Evolutionary conservation across 179 eudicot species (phyloP).

Genomic region (Spinacia oleracea): DNA sequence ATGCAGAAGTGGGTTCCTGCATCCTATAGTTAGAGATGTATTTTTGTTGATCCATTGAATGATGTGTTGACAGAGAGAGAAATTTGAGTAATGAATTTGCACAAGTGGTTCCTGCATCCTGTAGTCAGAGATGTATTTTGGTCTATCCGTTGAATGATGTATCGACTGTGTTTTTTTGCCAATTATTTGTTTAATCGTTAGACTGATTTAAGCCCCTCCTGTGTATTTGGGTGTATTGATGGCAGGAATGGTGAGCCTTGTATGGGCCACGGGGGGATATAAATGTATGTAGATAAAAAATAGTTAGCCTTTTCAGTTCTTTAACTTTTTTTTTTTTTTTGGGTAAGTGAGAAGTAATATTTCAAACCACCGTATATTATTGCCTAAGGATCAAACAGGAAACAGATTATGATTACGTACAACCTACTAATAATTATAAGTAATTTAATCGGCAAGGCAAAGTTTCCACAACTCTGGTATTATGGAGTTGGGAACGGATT

Average conservation of each 20-base stretch:
- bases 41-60: background rate
- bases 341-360: too few relatives aligned
- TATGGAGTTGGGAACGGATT: background rate
- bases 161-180: background rate
- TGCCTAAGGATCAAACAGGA: too few relatives aligned
- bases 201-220: too few relatives aligned
- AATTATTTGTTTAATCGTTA: background rate
- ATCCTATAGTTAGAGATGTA: background rate
- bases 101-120: background rate
- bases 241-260: too few relatives aligned
- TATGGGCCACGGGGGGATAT: background rate
- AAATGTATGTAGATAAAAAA: background rate
- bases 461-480: background rate
- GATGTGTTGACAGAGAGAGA: slow-evolving; percentile 12
- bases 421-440: too few relatives aligned
- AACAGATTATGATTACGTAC: too few relatives aligned
- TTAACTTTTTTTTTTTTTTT: too few relatives aligned
- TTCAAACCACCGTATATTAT: too few relatives aligned
- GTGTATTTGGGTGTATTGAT: too few relatives aligned
- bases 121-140: background rate
- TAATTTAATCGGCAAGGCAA: background rate
- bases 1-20: too few relatives aligned
- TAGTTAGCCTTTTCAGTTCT: background rate
- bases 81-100: background rate
- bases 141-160: background rate